A percentile compares a stretch with the other conserved stretches of the same genome.
These are phyloP conservation scores for Gossypium turneri DNA, from an alignment of 345 rosid species.

Conservation along the genomic window DNA sequence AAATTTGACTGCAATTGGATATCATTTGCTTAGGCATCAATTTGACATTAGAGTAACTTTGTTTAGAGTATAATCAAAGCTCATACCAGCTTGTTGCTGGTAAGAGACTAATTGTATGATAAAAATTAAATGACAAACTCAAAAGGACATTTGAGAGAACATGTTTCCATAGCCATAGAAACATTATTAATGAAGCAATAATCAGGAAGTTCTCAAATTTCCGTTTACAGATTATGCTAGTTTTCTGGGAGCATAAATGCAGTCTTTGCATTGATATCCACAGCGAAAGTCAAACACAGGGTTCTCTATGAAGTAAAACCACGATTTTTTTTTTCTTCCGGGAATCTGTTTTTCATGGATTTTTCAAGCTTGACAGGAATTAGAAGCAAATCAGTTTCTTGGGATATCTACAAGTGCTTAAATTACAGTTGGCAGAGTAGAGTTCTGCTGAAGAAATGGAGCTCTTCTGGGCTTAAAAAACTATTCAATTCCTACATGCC, in stretches of 20 bases:
- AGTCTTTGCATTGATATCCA: conserved; percentile 17
- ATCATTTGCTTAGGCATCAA: neutral
- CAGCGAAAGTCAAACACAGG: neutral
- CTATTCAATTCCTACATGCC: neutral
- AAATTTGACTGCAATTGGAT: neutral
- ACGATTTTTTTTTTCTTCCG: neutral
- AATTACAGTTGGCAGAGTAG: neutral
- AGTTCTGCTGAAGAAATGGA: neutral
- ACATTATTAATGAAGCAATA: conserved; percentile 4
- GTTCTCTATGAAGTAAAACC: neutral
- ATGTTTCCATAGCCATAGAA: neutral
- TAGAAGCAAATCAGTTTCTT: conserved; percentile 6
- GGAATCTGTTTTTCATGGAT: conserved; percentile 11
- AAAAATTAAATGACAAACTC: neutral
- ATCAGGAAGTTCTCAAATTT: conserved; percentile 3
- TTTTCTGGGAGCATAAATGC: conserved; percentile 17
- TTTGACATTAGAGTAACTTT: neutral
- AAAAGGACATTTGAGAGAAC: neutral
- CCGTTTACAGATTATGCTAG: conserved; percentile 5
- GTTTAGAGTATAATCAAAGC: neutral
- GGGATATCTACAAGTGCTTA: neutral
- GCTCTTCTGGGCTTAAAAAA: neutral
- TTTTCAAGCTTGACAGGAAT: conserved; percentile 18
- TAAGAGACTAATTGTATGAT: neutral
- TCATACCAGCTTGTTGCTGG: neutral